Percentiles rank a stretch among this genome's conserved stretches.
Evolutionary conservation across 176 grass and related monocot species (phyloP).

Genomic region (Zea luxurians): DNA sequence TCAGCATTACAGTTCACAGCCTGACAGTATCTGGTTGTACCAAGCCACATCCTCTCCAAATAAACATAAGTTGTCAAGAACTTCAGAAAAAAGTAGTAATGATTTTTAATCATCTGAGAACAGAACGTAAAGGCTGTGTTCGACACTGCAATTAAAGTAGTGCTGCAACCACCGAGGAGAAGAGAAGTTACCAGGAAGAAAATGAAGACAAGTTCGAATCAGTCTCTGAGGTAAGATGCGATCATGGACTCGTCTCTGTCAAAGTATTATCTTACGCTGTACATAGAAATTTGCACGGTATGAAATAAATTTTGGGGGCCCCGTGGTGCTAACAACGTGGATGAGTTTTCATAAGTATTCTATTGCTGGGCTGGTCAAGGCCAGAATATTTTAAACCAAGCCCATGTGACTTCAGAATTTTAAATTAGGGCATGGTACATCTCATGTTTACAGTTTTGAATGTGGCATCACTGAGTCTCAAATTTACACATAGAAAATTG

Average conservation of each 20-base stretch:
- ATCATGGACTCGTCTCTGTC: neutral
- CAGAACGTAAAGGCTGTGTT: slow-evolving; percentile 79
- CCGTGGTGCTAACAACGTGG: slow-evolving; percentile 1
- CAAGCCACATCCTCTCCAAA: neutral
- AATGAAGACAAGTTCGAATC: slow-evolving; percentile 37
- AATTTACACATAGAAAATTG: neutral
- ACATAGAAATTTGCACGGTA: neutral
- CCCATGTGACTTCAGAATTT: slow-evolving; percentile 20
- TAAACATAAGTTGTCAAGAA: neutral
- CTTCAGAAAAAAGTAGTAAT: neutral
- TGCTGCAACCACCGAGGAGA: slow-evolving; percentile 67
- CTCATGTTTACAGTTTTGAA: slow-evolving; percentile 11
- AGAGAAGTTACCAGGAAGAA: slow-evolving; percentile 63
- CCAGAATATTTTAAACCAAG: neutral
- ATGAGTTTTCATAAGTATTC: neutral
- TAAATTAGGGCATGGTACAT: neutral
- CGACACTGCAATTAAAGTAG: slow-evolving; percentile 78
- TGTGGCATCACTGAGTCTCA: neutral
- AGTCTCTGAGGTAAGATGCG: slow-evolving; percentile 49
- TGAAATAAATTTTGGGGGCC: neutral
- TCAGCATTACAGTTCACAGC: neutral
- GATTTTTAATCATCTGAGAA: neutral
- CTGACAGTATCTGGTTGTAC: neutral
- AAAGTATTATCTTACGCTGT: neutral
- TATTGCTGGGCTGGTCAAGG: neutral